Percentiles rank a stretch among this genome's conserved stretches.
These are phyloP conservation scores for Phaeosphaeriaceae sp. DNA, from an alignment of 2,329 filamentous ascomycete species.

Conservation along the genomic window DNA sequence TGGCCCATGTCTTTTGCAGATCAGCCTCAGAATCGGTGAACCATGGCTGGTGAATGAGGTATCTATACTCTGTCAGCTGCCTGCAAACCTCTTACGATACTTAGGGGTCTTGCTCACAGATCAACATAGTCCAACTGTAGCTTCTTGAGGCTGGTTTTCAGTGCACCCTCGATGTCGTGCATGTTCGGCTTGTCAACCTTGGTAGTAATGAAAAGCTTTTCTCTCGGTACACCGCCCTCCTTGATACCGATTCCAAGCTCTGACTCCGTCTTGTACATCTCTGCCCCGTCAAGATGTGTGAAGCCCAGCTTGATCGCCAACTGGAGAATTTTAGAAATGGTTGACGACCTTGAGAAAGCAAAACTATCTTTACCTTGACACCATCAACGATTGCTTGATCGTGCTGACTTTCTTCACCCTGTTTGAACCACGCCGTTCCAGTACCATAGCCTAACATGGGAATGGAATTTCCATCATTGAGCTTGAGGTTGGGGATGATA, in stretches of 20 bases:
- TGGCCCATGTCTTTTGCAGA: conserved; percentile 66
- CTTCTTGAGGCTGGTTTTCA: conserved; percentile 66
- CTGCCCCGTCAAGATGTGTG: conserved; percentile 77
- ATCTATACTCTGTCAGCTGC: conserved; percentile 48
- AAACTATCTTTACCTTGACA: conserved; percentile 60
- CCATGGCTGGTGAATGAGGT: conserved; percentile 69
- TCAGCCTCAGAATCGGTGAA: conserved; percentile 62
- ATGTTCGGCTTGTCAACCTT: conserved; percentile 63
- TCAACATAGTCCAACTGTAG: conserved; percentile 69
- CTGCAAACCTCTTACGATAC: not conserved
- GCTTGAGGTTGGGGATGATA: conserved; percentile 68
- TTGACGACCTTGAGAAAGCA: too few relatives aligned
- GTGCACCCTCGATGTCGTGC: conserved; percentile 62
- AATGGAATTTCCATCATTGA: conserved; percentile 77
- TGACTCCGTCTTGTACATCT: conserved; percentile 64
- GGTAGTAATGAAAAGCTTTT: conserved; percentile 62
- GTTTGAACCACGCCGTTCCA: conserved; percentile 72
- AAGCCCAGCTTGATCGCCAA: conserved; percentile 73
- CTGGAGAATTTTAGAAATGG: not conserved
- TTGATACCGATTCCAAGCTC: conserved; percentile 59
- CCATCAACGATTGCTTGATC: conserved; percentile 66
- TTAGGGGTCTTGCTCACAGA: conserved; percentile 53
- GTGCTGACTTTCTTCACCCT: conserved; percentile 57
- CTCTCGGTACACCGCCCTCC: conserved; percentile 52
- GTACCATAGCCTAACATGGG: conserved; percentile 77